Base-by-base conservation (phyloP, 371 early-diverging fungal species). In the Mucor sp. region DNA sequence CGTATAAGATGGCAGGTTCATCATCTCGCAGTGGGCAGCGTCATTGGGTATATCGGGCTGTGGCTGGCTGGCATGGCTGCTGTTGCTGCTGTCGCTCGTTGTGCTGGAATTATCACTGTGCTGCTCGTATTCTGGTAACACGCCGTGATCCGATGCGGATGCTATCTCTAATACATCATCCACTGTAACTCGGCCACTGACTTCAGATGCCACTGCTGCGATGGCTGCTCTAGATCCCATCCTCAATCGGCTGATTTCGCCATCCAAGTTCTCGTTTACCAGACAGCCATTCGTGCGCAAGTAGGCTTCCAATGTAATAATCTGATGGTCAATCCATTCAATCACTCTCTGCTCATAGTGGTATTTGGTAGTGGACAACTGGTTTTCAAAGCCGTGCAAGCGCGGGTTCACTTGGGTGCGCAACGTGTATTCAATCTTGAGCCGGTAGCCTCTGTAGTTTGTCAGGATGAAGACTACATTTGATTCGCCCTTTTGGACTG, bases 151-250 rank as follows among this genome's bases (percentile, higher is more conserved):
- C 37, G 75, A 70, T 33, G 73, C 60, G 0, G 66, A 27, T 2
- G 63, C 63, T 14, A 82, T 70, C 11, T 82, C 80, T 27, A 82
- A 55, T 17, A 69, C 83, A 69, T 82, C 83, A 67, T 82, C 83
- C 1, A 82, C 80, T 9, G 83, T 78, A 2, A 82, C 75, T 27
- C 83, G 44, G 9, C 72, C 79, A 60, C 69, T 76, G 6, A 72
- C 63, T 60, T 79, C 78, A 0, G 78, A 74, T 7, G 83, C 78
- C 6, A 74, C 75, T 0, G 79, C 79, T 12, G 73, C 72, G 7
- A 78, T 70, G 11, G 83, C 80, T 3, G 83, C 83, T 70, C 78
- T 73, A 6, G 80, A 80, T 8, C 80, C 79, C 80, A 82, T 76
- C 6, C 80, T 69, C 21, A 82, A 47, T 32, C 65, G 66, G 6